Conservation (phyloP, 2,329 filamentous ascomycete genomes). For the Leptographium wingfieldii region DNA sequence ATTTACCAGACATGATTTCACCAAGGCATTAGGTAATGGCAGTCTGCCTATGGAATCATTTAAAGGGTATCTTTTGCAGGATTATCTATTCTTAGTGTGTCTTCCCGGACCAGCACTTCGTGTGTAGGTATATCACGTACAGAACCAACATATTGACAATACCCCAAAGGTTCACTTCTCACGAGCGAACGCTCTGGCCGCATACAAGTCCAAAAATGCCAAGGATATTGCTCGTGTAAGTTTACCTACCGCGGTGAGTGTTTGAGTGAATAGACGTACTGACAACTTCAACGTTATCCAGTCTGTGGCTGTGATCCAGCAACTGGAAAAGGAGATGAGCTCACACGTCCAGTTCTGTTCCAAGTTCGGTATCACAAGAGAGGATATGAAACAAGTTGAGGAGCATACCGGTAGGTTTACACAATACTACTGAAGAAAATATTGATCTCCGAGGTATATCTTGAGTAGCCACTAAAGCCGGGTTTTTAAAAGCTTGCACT, state of each 20-base stretch:
- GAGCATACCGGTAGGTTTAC: conserved; percentile 54
- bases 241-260: not conserved
- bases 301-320: conserved; percentile 49
- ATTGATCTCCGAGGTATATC: too few relatives aligned
- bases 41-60: conserved; percentile 64
- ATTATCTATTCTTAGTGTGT: conserved; percentile 74
- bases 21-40: conserved; percentile 62
- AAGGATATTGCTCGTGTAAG: conserved; percentile 58
- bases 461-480: not conserved
- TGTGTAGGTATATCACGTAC: not conserved
- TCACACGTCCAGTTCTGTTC: conserved; percentile 76
- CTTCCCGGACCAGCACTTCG: too few relatives aligned
- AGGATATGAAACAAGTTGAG: conserved; percentile 58
- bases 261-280: not conserved
- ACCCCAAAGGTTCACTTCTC: conserved; percentile 63
- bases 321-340: conserved; percentile 67
- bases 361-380: conserved; percentile 61
- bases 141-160: not conserved
- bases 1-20: conserved; percentile 75
- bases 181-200: conserved; percentile 70
- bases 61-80: conserved; percentile 81
- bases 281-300: not conserved
- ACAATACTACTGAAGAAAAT: not conserved
- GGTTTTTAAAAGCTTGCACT: conserved; percentile 24
- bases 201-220: conserved; percentile 70